Evolutionary conservation across 2,329 filamentous ascomycete genomes (phyloP), one percentile per base, ranked within the genome.

Genomic region (Neofusicoccum ribis): DNA sequence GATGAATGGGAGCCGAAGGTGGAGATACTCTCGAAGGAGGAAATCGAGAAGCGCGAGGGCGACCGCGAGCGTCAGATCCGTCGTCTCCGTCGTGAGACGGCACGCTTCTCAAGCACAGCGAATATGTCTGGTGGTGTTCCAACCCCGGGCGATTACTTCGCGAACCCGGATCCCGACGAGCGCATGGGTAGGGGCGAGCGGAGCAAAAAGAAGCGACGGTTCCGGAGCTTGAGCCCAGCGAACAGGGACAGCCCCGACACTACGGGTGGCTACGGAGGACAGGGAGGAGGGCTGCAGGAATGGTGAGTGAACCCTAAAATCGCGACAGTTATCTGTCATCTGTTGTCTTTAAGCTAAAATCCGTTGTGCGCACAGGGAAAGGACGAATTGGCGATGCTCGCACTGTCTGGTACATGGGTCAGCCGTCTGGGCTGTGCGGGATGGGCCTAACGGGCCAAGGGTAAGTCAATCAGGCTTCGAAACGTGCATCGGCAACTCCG

Each of bases 31-130:
- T 93, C 90, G 44, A 96, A 97, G 71, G 95, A 99, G 72, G 95
- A 99, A 74, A 98, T 99, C 63, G 95, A 99, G 79, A 96, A 96
- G 81, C 88, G 95, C 34, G 95, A 99, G 78, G 92, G 92, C 60
- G 95, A 99, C 74, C 87, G 95, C 47, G 95, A 99, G 78, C 85
- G 95, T 64, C 92, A 98, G 78, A 90, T 97, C 44, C 86, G 95
- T 66, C 86, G 95, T 66, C 80, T 97, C 68, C 86, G 95, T 64
- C 86, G 95, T 74, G 95, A 99, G 77, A 98, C 94, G 9, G 94
- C 94, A 1, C 86, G 93, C 31, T 97, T 98, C 76, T 95, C 91
- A 65, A 94, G 91, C 50, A 95, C 90, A 23, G 86, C 91, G 0
- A 91, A 91, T 65, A 92, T 96, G 83, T 82, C 89, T 3, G 90